These are phyloP conservation scores for Coemansia brasiliensis DNA, from an alignment of 192 early-diverging fungal genomes.

Conservation along the genomic window DNA sequence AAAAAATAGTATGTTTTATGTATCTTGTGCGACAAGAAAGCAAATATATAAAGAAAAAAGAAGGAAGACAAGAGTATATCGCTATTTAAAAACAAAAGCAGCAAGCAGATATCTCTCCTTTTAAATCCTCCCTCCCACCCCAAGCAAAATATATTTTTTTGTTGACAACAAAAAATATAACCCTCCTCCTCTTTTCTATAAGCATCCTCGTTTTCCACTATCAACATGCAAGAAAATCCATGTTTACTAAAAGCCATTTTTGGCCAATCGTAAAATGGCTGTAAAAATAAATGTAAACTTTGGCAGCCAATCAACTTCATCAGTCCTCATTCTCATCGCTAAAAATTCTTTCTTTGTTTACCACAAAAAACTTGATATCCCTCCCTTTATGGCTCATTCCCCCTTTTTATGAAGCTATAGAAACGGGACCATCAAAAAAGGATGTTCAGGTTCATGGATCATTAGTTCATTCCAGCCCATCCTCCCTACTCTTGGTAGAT, in stretches of 20 bases:
- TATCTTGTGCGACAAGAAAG: too few species aligned
- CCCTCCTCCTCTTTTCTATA: slow-evolving; percentile 2
- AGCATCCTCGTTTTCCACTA: too few species aligned
- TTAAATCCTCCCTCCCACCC: too few species aligned
- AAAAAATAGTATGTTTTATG: too few species aligned
- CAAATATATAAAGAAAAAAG: slow-evolving; percentile 7
- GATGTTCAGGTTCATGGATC: too few species aligned
- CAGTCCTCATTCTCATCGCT: too few species aligned
- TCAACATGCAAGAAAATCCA: not conserved
- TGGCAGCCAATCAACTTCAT: not conserved
- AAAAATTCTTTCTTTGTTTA: too few species aligned
- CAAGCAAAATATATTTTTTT: not conserved
- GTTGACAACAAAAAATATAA: slow-evolving; percentile 8
- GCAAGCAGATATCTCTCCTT: not conserved
- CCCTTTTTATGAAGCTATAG: slow-evolving; percentile 2
- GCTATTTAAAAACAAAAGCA: slow-evolving; percentile 5
- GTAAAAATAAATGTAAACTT: slow-evolving; percentile 7
- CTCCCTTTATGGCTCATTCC: not conserved
- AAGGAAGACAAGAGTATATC: slow-evolving; percentile 7
- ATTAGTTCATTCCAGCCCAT: too few species aligned
- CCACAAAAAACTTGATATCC: too few species aligned
- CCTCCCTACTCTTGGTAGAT: too few species aligned
- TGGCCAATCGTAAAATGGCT: slow-evolving; percentile 4
- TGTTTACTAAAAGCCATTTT: slow-evolving; percentile 2
- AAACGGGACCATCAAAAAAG: not conserved